These are phyloP conservation scores for Candida palmyrensis DNA, from an alignment of 805 yeast species.

Conservation along the genomic window DNA sequence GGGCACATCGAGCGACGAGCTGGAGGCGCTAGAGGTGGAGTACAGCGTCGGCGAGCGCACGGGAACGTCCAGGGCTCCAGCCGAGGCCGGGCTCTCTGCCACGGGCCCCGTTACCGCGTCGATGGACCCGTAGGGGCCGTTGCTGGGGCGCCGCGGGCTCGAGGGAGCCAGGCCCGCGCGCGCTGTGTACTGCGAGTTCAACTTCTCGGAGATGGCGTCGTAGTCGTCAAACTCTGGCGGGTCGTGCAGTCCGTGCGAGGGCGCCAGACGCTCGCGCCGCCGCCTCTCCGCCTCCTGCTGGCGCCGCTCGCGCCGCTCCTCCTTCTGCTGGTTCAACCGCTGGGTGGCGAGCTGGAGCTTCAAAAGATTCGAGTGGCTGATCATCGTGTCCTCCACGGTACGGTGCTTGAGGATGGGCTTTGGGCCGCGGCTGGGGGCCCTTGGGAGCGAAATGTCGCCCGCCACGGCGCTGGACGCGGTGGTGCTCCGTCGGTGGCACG, in stretches of 20 bases:
- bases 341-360: slow-evolving; percentile 38
- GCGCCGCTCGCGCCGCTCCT: slow-evolving; percentile 16
- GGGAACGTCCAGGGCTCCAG: no score
- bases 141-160: slow-evolving; percentile 10
- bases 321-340: slow-evolving; percentile 23
- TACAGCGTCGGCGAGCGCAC: background rate
- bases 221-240: slow-evolving; percentile 40
- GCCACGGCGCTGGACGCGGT: slow-evolving; percentile 42
- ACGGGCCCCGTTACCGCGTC: background rate
- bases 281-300: slow-evolving; percentile 6
- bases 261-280: slow-evolving; percentile 5
- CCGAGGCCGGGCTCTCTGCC: background rate
- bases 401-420: slow-evolving; percentile 89
- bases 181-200: slow-evolving; percentile 32
- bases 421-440: slow-evolving; percentile 20
- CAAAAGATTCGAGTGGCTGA: slow-evolving; percentile 49
- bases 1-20: background rate
- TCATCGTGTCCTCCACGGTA: slow-evolving; percentile 76
- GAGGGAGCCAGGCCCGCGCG: slow-evolving; percentile 15
- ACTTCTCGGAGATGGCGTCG: slow-evolving; percentile 39
- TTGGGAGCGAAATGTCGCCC: slow-evolving; percentile 39
- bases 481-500: slow-evolving; percentile 10
- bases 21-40: background rate
- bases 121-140: background rate
- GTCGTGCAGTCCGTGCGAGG: no score